Conservation (phyloP, 1,139 yeast genomes). For the Yamadazyma friedrichii region DNA sequence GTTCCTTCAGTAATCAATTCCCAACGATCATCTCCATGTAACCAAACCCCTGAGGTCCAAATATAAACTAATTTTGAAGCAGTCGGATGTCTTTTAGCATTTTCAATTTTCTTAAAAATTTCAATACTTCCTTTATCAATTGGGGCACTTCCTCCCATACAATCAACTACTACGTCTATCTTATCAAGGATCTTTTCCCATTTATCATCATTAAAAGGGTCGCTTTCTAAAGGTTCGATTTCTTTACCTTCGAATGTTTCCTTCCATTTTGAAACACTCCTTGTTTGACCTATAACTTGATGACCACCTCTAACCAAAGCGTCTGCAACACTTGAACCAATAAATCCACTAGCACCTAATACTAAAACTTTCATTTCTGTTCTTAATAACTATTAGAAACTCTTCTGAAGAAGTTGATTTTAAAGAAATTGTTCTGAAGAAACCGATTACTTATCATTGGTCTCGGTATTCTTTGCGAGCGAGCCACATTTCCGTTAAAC, state of each 20-base stretch:
- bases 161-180: not conserved
- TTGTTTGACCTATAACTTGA: conserved; percentile 1
- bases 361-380: not conserved
- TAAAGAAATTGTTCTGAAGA: too few species aligned
- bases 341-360: not conserved
- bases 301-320: conserved; percentile 1
- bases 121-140: not conserved
- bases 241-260: not conserved
- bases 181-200: not conserved
- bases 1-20: not conserved
- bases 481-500: too few species aligned
- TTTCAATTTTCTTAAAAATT: not conserved
- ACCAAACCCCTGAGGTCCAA: conserved; percentile 1
- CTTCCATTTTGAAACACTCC: not conserved
- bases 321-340: not conserved
- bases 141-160: not conserved
- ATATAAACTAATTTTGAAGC: not conserved
- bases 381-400: too few species aligned
- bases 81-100: conserved; percentile 1
- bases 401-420: too few species aligned
- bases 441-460: too few species aligned
- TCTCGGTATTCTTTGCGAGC: too few species aligned
- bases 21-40: conserved; percentile 1
- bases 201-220: conserved; percentile 1
- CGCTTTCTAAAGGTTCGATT: not conserved